Conservation (phyloP, 768 basidiomycete genomes). For the Boletus subcaerulescens region DNA sequence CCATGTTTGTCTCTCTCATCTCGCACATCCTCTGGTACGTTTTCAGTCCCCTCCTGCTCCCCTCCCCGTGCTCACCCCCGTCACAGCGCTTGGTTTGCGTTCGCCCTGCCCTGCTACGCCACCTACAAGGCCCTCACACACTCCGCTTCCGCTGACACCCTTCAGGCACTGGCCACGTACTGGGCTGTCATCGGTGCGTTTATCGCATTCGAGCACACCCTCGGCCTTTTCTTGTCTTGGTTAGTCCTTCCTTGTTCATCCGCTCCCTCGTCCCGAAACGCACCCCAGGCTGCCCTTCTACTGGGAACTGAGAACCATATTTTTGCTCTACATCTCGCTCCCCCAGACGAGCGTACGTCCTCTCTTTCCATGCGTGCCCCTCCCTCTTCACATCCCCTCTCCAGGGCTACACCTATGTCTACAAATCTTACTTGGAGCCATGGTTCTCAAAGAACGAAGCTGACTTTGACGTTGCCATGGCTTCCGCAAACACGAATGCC, state of each 20-base stretch:
- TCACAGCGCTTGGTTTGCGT: slow-evolving; percentile 70
- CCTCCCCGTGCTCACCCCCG: neutral
- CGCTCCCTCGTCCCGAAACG: slow-evolving; percentile 4
- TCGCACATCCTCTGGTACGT: slow-evolving; percentile 50
- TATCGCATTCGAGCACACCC: slow-evolving; percentile 58
- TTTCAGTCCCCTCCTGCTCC: neutral
- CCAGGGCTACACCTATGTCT: slow-evolving; percentile 69
- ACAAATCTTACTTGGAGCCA: slow-evolving; percentile 57
- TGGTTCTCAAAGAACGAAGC: slow-evolving; percentile 58
- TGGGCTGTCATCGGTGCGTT: slow-evolving; percentile 63
- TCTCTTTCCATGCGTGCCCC: neutral
- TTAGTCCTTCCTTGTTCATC: slow-evolving; percentile 25
- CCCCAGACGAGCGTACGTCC: slow-evolving; percentile 63
- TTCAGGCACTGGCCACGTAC: slow-evolving; percentile 58
- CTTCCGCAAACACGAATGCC: slow-evolving; percentile 50
- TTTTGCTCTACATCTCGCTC: slow-evolving; percentile 64
- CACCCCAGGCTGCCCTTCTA: slow-evolving; percentile 69
- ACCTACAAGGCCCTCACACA: slow-evolving; percentile 67
- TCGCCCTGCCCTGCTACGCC: slow-evolving; percentile 58
- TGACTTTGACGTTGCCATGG: slow-evolving; percentile 57
- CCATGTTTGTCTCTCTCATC: slow-evolving; percentile 48
- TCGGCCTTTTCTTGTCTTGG: slow-evolving; percentile 69
- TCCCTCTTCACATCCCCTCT: slow-evolving; percentile 2
- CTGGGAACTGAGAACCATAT: slow-evolving; percentile 67
- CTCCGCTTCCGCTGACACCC: slow-evolving; percentile 48